A percentile compares a stretch with the other conserved stretches of the same genome.
Evolutionary conservation across 257 asterid genomes (phyloP).

Genomic region (Phtheirospermum japonicum): DNA sequence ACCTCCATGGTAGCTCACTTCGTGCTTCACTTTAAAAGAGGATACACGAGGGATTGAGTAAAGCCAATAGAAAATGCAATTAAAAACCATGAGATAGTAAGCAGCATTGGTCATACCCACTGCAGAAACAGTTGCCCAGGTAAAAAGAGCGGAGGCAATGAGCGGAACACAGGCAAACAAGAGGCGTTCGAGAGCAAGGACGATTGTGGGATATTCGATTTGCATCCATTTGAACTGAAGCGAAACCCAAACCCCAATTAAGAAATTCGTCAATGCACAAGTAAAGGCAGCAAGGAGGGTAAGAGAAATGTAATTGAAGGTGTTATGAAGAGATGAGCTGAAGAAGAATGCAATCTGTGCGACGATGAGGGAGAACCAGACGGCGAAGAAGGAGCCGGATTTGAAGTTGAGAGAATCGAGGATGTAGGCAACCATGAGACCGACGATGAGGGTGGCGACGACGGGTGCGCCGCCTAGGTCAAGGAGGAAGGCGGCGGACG

Average conservation of each 20-base stretch:
- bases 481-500: slow-evolving; percentile 76
- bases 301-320: slow-evolving; percentile 57
- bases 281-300: slow-evolving; percentile 61
- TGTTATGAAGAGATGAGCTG: slow-evolving; percentile 54
- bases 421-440: slow-evolving; percentile 85
- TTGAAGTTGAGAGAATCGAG: slow-evolving; percentile 83
- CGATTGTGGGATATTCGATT: slow-evolving; percentile 87
- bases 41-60: slow-evolving; percentile 84
- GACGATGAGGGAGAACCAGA: slow-evolving; percentile 81
- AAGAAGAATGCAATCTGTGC: slow-evolving; percentile 84
- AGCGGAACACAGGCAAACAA: slow-evolving; percentile 83
- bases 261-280: slow-evolving; percentile 74
- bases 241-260: slow-evolving; percentile 90
- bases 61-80: slow-evolving; percentile 90
- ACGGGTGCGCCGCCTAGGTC: slow-evolving; percentile 98
- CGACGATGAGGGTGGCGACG: slow-evolving; percentile 66
- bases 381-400: slow-evolving; percentile 84
- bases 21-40: slow-evolving; percentile 74
- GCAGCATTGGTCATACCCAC: slow-evolving; percentile 85
- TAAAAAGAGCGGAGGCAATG: slow-evolving; percentile 63
- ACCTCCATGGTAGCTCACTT: slow-evolving; percentile 76
- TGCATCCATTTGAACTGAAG: slow-evolving; percentile 98
- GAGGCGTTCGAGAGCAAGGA: slow-evolving; percentile 81
- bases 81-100: slow-evolving; percentile 82
- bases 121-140: slow-evolving; percentile 96